phyloP scores from a whole-genome alignment of 78 protist species.

The Monosiga brevicollis region DNA sequence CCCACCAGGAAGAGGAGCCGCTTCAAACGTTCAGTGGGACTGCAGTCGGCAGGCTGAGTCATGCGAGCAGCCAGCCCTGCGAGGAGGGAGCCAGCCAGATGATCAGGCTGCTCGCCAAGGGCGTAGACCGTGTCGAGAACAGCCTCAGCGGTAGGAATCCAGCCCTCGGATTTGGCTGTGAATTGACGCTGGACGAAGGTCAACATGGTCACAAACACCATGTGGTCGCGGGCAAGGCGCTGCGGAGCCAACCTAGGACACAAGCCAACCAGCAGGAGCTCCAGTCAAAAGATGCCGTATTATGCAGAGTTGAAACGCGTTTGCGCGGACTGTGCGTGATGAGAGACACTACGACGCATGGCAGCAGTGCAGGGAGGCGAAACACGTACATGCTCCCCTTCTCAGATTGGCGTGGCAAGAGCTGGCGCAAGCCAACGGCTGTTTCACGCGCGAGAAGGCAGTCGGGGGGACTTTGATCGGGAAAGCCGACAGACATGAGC shows the following conservation, averaged over 20 bases:
- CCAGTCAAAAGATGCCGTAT: not conserved
- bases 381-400: too few species aligned
- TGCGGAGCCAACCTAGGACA: not conserved
- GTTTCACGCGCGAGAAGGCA: not conserved
- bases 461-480: not conserved
- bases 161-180: not conserved
- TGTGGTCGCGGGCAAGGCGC: slow-evolving; percentile 7
- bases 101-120: slow-evolving; percentile 39
- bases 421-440: not conserved
- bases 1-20: slow-evolving; percentile 55
- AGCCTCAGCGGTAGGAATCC: slow-evolving; percentile 47
- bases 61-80: not conserved
- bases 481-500: not conserved
- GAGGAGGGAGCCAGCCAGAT: not conserved
- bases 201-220: slow-evolving; percentile 22
- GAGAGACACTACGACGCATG: too few species aligned
- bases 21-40: not conserved
- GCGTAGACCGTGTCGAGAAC: slow-evolving; percentile 37
- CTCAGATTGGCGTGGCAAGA: too few species aligned
- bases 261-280: not conserved
- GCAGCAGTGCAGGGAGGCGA: too few species aligned
- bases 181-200: too few species aligned
- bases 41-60: not conserved
- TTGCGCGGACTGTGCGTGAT: too few species aligned
- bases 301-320: not conserved